These are phyloP conservation scores for Flaveria linearis DNA, from an alignment of 129 eudicot species.

Conservation along the genomic window DNA sequence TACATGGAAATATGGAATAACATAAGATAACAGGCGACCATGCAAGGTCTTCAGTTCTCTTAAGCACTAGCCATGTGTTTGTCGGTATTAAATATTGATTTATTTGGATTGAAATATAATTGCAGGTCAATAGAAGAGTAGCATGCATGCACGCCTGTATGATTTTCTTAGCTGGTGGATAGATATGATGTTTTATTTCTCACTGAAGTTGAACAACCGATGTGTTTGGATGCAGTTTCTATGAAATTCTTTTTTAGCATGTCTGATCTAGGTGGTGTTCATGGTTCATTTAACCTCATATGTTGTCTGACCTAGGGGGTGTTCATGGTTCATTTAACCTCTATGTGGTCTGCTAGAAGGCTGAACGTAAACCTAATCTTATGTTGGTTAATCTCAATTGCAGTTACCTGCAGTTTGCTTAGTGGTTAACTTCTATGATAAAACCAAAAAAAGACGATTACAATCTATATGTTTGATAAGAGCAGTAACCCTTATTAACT, in stretches of 20 bases:
- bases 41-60: constrained; percentile 25
- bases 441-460: background rate
- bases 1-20: constrained; percentile 20
- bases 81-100: constrained; percentile 66
- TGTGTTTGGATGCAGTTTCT: constrained; percentile 71
- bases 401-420: constrained; percentile 2
- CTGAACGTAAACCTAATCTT: constrained; percentile 4
- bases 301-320: constrained; percentile 40
- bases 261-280: constrained; percentile 42
- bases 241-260: constrained; percentile 48
- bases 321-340: background rate
- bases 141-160: constrained; percentile 80
- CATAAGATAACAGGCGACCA: constrained; percentile 24
- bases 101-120: constrained; percentile 87
- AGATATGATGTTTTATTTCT: constrained; percentile 90
- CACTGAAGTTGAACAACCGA: constrained; percentile 88
- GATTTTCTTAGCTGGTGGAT: constrained; percentile 99
- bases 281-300: constrained; percentile 1
- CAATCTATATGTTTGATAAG: background rate
- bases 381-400: background rate
- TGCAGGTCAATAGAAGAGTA: constrained; percentile 94
- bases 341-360: constrained; percentile 3
- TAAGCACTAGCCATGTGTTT: constrained; percentile 29
- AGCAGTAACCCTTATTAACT: background rate
- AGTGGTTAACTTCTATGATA: background rate